These are phyloP conservation scores for Fusarium papillatum DNA, from an alignment of 2,329 filamentous ascomycete species.

Conservation along the genomic window DNA sequence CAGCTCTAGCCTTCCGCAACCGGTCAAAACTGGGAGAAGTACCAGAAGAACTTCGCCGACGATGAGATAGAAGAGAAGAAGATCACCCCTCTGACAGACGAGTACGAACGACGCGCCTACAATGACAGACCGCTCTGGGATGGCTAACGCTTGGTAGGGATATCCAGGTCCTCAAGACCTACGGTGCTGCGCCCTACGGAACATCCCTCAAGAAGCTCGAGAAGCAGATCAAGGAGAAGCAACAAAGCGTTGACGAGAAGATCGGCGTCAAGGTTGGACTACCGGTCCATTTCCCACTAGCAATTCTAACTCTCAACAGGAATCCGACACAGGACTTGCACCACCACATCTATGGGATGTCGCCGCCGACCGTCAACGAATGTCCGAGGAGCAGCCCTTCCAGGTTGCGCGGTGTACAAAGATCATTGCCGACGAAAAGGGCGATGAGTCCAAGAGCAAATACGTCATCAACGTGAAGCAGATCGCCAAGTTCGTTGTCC, in stretches of 20 bases:
- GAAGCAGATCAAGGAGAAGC: conserved; percentile 99
- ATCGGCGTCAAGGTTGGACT: conserved; percentile 82
- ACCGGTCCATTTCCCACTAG: neutral
- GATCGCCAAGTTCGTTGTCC: conserved; percentile 99
- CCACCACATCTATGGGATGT: conserved; percentile 99
- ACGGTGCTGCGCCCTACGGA: conserved; percentile 96
- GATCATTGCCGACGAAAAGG: conserved; percentile 96
- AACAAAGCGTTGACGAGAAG: conserved; percentile 98
- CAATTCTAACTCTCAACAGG: conserved; percentile 63
- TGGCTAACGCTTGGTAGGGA: conserved; percentile 72
- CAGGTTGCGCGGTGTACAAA: conserved; percentile 99
- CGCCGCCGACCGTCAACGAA: conserved; percentile 96
- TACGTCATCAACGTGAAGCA: conserved; percentile 99
- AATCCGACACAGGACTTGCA: conserved; percentile 98
- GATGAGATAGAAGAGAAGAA: conserved; percentile 99
- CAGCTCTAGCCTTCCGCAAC: conserved; percentile 87
- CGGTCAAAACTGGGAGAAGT: conserved; percentile 98
- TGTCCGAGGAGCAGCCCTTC: conserved; percentile 97
- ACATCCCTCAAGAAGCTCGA: conserved; percentile 96
- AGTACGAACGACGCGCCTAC: conserved; percentile 70
- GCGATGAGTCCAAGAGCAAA: conserved; percentile 97
- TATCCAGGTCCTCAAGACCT: conserved; percentile 99
- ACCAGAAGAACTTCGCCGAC: conserved; percentile 96
- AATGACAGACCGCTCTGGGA: neutral
- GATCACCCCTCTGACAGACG: conserved; percentile 96